Conservation (phyloP, 163 green algal species). For the Coccomyxa subellipsoidea region DNA sequence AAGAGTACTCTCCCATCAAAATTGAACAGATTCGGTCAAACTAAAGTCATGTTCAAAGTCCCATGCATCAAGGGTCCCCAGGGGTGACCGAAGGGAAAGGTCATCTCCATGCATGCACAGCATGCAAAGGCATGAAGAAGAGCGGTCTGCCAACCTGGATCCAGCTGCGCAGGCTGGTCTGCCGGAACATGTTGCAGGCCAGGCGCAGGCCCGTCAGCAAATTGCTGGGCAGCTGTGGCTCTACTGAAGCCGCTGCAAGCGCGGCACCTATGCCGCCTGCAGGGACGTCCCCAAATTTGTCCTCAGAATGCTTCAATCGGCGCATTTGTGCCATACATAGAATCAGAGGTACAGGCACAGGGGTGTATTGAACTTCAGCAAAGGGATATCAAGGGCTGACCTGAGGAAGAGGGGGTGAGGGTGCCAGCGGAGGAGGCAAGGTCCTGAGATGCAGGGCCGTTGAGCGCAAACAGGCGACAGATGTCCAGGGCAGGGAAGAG, state of each 20-base stretch:
- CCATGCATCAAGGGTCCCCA: too few species aligned
- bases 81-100: too few species aligned
- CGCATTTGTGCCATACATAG: too few species aligned
- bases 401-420: conserved; percentile 13
- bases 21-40: too few species aligned
- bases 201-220: conserved; percentile 60
- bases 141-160: conserved; percentile 13
- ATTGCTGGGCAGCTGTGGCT: conserved; percentile 31
- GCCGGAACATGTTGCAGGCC: conserved; percentile 57
- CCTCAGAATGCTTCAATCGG: neutral
- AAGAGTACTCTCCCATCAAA: too few species aligned
- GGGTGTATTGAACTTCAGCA: too few species aligned
- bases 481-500: conserved; percentile 74
- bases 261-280: conserved; percentile 28
- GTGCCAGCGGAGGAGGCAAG: conserved; percentile 27
- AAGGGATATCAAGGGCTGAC: too few species aligned
- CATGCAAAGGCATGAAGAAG: too few species aligned
- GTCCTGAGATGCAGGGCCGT: conserved; percentile 21
- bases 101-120: too few species aligned
- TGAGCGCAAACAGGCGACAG: conserved; percentile 46
- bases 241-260: conserved; percentile 17
- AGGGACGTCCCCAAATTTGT: neutral
- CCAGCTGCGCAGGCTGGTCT: conserved; percentile 37
- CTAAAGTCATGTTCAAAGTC: too few species aligned
- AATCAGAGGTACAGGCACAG: too few species aligned